Evolutionary conservation across 768 basidiomycete genomes (phyloP).

Genomic region (Plicaturopsis crispa): DNA sequence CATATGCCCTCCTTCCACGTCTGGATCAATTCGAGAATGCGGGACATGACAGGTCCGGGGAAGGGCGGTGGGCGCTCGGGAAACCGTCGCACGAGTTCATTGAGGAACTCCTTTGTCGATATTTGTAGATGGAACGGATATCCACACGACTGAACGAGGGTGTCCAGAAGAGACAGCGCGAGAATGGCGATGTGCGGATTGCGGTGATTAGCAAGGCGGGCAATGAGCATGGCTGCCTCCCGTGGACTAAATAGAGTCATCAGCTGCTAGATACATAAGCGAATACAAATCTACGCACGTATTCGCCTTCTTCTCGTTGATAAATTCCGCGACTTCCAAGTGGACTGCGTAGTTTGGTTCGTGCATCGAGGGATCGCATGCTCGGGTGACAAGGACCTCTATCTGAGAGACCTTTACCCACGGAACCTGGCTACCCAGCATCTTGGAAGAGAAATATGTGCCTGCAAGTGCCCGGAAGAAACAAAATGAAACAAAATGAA

Average conservation of each 20-base stretch:
- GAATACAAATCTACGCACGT: slow-evolving; percentile 48
- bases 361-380: slow-evolving; percentile 78
- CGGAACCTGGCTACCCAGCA: slow-evolving; percentile 44
- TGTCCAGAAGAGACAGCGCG: slow-evolving; percentile 80
- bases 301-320: slow-evolving; percentile 95
- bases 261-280: too few species aligned
- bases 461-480: too few species aligned
- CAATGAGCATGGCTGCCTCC: slow-evolving; percentile 83
- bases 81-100: slow-evolving; percentile 95
- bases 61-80: slow-evolving; percentile 96
- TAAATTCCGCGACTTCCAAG: slow-evolving; percentile 88
- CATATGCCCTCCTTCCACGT: slow-evolving; percentile 95
- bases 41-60: slow-evolving; percentile 90
- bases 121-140: slow-evolving; percentile 98
- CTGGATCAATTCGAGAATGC: slow-evolving; percentile 88
- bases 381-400: slow-evolving; percentile 68
- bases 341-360: slow-evolving; percentile 91
- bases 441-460: too few species aligned
- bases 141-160: slow-evolving; percentile 91
- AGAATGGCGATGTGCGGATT: slow-evolving; percentile 89
- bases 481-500: too few species aligned
- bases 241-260: slow-evolving; percentile 54
- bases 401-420: slow-evolving; percentile 56
- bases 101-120: slow-evolving; percentile 94
- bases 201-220: slow-evolving; percentile 82